These are phyloP conservation scores for Trichosanthes truncata DNA, from an alignment of 306 rosid species.

Conservation along the genomic window DNA sequence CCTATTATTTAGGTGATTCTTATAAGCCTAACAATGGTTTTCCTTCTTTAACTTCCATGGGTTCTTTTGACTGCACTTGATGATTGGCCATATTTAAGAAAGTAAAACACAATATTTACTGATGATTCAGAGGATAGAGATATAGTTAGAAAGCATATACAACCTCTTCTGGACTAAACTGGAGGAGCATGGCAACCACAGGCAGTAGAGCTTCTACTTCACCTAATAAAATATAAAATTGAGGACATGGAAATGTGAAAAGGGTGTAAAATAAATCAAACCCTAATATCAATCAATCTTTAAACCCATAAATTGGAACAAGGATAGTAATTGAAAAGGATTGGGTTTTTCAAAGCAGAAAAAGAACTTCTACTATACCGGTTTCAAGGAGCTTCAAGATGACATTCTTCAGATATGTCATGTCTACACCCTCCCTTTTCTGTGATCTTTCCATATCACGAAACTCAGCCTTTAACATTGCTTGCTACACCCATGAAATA, in stretches of 20 bases:
- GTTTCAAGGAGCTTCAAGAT: conserved; percentile 97
- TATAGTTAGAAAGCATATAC: conserved; percentile 11
- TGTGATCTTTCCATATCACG: conserved; percentile 73
- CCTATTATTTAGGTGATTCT: not conserved
- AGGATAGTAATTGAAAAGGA: not conserved
- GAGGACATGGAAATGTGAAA: not conserved
- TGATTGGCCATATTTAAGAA: not conserved
- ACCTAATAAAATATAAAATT: conserved; percentile 32
- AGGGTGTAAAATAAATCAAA: not conserved
- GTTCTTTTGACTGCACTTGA: not conserved
- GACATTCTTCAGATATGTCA: conserved; percentile 90
- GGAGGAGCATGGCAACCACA: conserved; percentile 94
- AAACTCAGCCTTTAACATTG: conserved; percentile 71
- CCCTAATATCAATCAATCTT: not conserved
- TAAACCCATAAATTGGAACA: not conserved
- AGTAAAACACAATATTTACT: not conserved
- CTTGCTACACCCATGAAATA: conserved; percentile 41
- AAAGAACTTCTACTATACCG: conserved; percentile 27
- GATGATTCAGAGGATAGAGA: not conserved
- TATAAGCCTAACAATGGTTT: not conserved
- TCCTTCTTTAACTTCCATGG: not conserved
- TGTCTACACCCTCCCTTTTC: conserved; percentile 95
- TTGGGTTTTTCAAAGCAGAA: not conserved
- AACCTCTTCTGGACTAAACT: conserved; percentile 98
- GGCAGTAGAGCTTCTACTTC: conserved; percentile 95